phyloP scores from a whole-genome alignment of 2,329 filamentous ascomycete species.

The Coleophoma eucalyptorum region DNA sequence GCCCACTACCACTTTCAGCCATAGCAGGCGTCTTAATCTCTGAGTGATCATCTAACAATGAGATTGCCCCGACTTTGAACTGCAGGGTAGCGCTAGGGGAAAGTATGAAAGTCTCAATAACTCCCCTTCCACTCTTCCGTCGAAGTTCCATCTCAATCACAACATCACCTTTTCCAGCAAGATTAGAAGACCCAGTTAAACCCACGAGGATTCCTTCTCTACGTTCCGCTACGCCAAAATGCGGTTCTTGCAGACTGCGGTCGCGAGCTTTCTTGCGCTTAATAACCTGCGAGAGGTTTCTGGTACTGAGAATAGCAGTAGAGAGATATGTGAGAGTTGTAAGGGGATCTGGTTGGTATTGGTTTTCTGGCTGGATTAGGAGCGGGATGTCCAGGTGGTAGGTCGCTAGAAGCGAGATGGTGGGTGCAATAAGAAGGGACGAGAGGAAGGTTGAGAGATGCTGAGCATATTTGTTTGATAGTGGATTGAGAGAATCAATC shows the following conservation, averaged over 20 bases:
- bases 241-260: slow-evolving; percentile 69
- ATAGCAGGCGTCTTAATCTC: slow-evolving; percentile 51
- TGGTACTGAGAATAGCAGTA: slow-evolving; percentile 76
- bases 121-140: slow-evolving; percentile 45
- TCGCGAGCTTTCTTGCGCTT: slow-evolving; percentile 72
- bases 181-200: slow-evolving; percentile 27
- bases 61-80: slow-evolving; percentile 7
- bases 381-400: slow-evolving; percentile 81
- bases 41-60: slow-evolving; percentile 75
- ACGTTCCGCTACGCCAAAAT: slow-evolving; percentile 74
- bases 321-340: slow-evolving; percentile 77
- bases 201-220: slow-evolving; percentile 76
- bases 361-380: slow-evolving; percentile 32
- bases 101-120: slow-evolving; percentile 57
- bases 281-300: slow-evolving; percentile 71
- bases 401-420: slow-evolving; percentile 69
- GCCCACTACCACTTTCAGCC: slow-evolving; percentile 24
- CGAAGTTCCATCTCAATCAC: slow-evolving; percentile 85
- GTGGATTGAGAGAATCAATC: slow-evolving; percentile 73
- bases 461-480: slow-evolving; percentile 50
- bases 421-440: slow-evolving; percentile 59
- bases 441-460: slow-evolving; percentile 67
- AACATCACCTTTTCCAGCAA: slow-evolving; percentile 42
- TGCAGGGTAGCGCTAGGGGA: slow-evolving; percentile 22
- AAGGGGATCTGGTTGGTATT: slow-evolving; percentile 66